Evolutionary conservation across 2,329 filamentous ascomycete species (phyloP), one percentile per base, ranked within the genome.

Genomic region (Annulohypoxylon truncatum): DNA sequence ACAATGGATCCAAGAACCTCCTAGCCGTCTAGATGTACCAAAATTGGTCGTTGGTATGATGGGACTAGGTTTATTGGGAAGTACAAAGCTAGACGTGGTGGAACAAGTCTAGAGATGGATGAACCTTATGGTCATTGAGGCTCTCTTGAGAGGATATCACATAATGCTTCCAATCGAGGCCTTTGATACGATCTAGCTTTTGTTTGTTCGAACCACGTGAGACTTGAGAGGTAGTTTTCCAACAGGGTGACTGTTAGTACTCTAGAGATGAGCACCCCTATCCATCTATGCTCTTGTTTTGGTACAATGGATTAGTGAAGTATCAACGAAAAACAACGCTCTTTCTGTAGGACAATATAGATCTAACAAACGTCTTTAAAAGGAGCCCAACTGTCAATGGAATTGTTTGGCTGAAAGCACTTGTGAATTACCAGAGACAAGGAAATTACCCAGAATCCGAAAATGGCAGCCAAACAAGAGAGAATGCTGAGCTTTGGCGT

Each of bases 401-500:
- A 33, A 4, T 10, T 10, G 12, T 18, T 42, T 20, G 7, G 29
- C n/a, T n/a, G n/a, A n/a, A 33, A 33, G 31, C 35, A 22, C 20
- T n/a, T n/a, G n/a, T n/a, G n/a, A n/a, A n/a, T n/a, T n/a, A n/a
- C n/a, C n/a, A n/a, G n/a, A 24, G 50, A 44, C 40, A 44, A 22
- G 12, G 7, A 44, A 22, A 44, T 13, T 8, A 20, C 20, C 13
- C 24, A 4, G 28, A 1, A 40, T 2, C 12, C 5, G 4, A 26
- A 6, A 44, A 54, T 54, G 35, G 35, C 52, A 20, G 9, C 4
- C 10, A 13, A 6, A 46, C 26, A 47, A 47, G 20, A 35, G 2
- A 13, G 18, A 20, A 56, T 52, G 53, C 38, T 66, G 5, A 67
- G 61, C 42, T 65, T 68, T 18, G 65, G 65, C 2, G 38, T 68